A percentile compares a stretch with the other conserved stretches of the same genome.
These are phyloP conservation scores for Neodidymelliopsis sp. DNA, from an alignment of 2,329 filamentous ascomycete species.

Conservation along the genomic window DNA sequence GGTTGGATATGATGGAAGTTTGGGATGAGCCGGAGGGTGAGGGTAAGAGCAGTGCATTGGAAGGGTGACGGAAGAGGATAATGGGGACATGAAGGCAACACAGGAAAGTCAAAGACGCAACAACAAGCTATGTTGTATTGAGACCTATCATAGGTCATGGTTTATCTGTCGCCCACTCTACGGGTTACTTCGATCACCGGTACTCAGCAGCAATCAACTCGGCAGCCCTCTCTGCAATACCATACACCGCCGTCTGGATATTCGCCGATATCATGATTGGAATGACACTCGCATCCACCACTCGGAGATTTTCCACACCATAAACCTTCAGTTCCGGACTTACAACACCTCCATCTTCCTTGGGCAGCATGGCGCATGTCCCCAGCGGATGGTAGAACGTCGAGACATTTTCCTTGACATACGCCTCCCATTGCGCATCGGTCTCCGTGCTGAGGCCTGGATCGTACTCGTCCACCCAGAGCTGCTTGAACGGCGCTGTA, in stretches of 20 bases:
- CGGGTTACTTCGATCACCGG: too few relatives aligned
- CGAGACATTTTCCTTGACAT: constrained; percentile 20
- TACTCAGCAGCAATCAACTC: constrained; percentile 24
- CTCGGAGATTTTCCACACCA: constrained; percentile 26
- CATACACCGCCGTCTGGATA: constrained; percentile 35
- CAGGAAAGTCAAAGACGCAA: too few relatives aligned
- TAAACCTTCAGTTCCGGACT: constrained; percentile 28
- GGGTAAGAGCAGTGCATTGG: neutral
- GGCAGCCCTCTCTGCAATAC: constrained; percentile 36
- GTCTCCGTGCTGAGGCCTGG: constrained; percentile 28
- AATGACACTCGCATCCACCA: constrained; percentile 36
- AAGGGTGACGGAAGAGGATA: neutral
- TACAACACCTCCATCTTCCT: constrained; percentile 29
- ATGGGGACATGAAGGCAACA: too few relatives aligned
- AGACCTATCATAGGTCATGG: too few relatives aligned
- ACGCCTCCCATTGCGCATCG: constrained; percentile 31
- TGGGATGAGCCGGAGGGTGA: constrained; percentile 32
- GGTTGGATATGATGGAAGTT: constrained; percentile 79
- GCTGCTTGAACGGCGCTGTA: constrained; percentile 33
- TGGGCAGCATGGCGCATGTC: constrained; percentile 40
- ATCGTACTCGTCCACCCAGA: constrained; percentile 38
- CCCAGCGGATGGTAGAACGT: constrained; percentile 42
- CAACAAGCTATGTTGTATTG: too few relatives aligned
- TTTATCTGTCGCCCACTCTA: too few relatives aligned
- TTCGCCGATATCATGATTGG: constrained; percentile 29